Conservation (phyloP, 805 yeast genomes). For the Tetrapisispora phaffii region DNA sequence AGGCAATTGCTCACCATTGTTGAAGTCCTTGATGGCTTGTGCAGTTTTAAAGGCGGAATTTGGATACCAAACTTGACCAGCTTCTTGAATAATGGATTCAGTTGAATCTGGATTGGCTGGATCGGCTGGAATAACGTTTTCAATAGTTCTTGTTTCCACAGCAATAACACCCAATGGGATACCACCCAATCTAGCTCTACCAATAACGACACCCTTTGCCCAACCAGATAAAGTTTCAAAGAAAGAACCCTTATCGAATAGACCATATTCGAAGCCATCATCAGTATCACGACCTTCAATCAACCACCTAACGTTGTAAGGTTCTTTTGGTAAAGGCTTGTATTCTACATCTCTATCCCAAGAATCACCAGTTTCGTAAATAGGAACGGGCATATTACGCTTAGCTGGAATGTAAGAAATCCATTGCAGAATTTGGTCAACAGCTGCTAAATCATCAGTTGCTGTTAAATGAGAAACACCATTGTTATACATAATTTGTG, state of each 20-base stretch:
- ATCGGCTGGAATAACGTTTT: slow-evolving; percentile 90
- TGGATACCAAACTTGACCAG: slow-evolving; percentile 99
- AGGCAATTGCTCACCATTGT: slow-evolving; percentile 96
- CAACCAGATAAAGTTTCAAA: slow-evolving; percentile 95
- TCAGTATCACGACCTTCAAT: slow-evolving; percentile 73
- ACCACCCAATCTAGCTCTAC: slow-evolving; percentile 98
- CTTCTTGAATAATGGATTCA: slow-evolving; percentile 80
- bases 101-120: slow-evolving; percentile 97
- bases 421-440: slow-evolving; percentile 90
- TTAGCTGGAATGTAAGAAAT: slow-evolving; percentile 87
- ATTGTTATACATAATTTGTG: slow-evolving; percentile 95
- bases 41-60: slow-evolving; percentile 98
- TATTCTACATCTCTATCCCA: slow-evolving; percentile 94
- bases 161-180: slow-evolving; percentile 97
- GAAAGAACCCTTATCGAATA: slow-evolving; percentile 89
- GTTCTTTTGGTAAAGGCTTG: slow-evolving; percentile 58
- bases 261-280: slow-evolving; percentile 71
- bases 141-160: slow-evolving; percentile 85
- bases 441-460: slow-evolving; percentile 93
- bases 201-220: slow-evolving; percentile 98
- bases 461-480: slow-evolving; percentile 99
- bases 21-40: slow-evolving; percentile 95
- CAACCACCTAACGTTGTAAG: slow-evolving; percentile 91
- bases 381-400: slow-evolving; percentile 85
- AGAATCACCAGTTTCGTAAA: slow-evolving; percentile 64